These are phyloP conservation scores for Pichia sp. DNA, from an alignment of 1,139 yeast species.

Conservation along the genomic window DNA sequence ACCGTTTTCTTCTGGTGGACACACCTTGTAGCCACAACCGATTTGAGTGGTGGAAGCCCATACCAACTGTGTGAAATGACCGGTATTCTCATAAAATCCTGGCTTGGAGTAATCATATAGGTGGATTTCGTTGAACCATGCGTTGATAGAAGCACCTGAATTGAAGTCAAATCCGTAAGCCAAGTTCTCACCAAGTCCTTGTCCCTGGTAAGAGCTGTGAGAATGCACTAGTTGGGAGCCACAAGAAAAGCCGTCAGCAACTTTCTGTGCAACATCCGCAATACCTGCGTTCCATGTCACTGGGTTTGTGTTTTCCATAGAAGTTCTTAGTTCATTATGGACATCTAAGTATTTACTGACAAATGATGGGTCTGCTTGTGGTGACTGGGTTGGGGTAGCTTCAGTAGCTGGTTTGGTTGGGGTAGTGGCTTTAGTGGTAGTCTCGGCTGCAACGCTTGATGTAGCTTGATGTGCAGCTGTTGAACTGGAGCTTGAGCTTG, in stretches of 20 bases:
- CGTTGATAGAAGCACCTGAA: conserved; percentile 57
- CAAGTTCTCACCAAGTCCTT: conserved; percentile 77
- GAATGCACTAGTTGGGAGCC: conserved; percentile 59
- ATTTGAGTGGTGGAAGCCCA: conserved; percentile 50
- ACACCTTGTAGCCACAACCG: conserved; percentile 56
- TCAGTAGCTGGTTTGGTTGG: conserved; percentile 21
- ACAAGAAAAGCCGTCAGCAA: conserved; percentile 67
- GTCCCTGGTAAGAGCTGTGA: conserved; percentile 61
- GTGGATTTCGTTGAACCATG: conserved; percentile 75
- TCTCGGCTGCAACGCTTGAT: conserved; percentile 15
- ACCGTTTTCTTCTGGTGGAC: conserved; percentile 39
- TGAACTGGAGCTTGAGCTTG: background rate
- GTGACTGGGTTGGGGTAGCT: conserved; percentile 18
- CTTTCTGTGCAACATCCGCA: conserved; percentile 61
- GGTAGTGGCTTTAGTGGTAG: conserved; percentile 17
- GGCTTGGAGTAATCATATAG: conserved; percentile 50
- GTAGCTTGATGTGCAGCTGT: no score
- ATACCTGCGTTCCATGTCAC: conserved; percentile 60
- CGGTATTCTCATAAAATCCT: conserved; percentile 37
- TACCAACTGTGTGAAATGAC: conserved; percentile 66
- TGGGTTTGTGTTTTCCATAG: conserved; percentile 42
- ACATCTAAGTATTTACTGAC: conserved; percentile 31
- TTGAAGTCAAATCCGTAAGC: conserved; percentile 62
- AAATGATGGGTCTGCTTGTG: conserved; percentile 15
- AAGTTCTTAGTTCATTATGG: conserved; percentile 44